These are phyloP conservation scores for Mycena rebaudengoi DNA, from an alignment of 768 basidiomycete species.

Conservation along the genomic window DNA sequence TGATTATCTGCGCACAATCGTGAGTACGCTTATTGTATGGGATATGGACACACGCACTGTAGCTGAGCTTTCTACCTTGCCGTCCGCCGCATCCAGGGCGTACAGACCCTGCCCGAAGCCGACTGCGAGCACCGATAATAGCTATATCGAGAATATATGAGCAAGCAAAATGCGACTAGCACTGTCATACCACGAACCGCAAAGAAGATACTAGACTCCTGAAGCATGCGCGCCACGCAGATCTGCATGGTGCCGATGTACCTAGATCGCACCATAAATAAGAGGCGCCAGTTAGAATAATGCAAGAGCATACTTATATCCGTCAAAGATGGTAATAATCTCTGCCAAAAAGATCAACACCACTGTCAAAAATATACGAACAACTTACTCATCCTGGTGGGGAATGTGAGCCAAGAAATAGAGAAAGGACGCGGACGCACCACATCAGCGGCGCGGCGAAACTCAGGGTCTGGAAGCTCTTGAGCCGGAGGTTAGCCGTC, in stretches of 20 bases:
- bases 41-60: slow-evolving; percentile 46
- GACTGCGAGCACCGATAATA: slow-evolving; percentile 81
- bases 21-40: not conserved
- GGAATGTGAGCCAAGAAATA: not conserved
- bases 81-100: slow-evolving; percentile 92
- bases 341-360: no score
- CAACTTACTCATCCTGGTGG: slow-evolving; percentile 80
- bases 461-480: slow-evolving; percentile 89
- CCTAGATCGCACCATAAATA: slow-evolving; percentile 44
- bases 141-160: slow-evolving; percentile 46
- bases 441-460: slow-evolving; percentile 90
- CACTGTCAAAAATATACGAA: not conserved
- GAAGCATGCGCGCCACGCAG: slow-evolving; percentile 91
- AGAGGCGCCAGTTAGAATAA: not conserved
- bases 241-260: slow-evolving; percentile 95
- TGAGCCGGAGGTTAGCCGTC: slow-evolving; percentile 53
- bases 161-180: not conserved
- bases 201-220: slow-evolving; percentile 93
- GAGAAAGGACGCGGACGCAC: slow-evolving; percentile 50
- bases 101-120: slow-evolving; percentile 91
- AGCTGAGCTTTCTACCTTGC: slow-evolving; percentile 62
- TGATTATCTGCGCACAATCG: slow-evolving; percentile 57
- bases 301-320: slow-evolving; percentile 67
- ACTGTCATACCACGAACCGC: slow-evolving; percentile 61
- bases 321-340: slow-evolving; percentile 82